phyloP scores from a whole-genome alignment of 2,329 filamentous ascomycete genomes.

The Xylaria sp. region DNA sequence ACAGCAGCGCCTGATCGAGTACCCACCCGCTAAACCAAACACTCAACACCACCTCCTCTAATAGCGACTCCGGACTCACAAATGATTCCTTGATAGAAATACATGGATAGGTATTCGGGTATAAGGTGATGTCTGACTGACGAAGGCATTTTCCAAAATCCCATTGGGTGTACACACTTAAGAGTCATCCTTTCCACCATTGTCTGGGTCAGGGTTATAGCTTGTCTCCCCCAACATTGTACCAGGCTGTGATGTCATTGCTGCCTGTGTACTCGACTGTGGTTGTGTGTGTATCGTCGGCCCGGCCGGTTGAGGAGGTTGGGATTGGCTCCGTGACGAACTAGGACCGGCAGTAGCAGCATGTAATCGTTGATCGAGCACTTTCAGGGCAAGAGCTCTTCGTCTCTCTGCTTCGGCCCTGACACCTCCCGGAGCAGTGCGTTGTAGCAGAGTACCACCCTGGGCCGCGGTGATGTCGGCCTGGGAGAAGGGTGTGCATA shows the following conservation, averaged over 20 bases:
- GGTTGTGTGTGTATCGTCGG: conserved; percentile 62
- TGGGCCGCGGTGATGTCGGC: conserved; percentile 77
- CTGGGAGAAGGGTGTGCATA: conserved; percentile 84
- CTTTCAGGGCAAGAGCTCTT: conserved; percentile 85
- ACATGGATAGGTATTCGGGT: conserved; percentile 28
- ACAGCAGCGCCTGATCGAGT: neutral
- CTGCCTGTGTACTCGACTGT: conserved; percentile 57
- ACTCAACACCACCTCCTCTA: conserved; percentile 22
- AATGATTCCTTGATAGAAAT: conserved; percentile 30
- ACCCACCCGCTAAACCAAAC: conserved; percentile 18
- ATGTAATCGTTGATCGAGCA: conserved; percentile 87
- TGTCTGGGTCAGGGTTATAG: conserved; percentile 67
- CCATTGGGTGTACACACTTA: conserved; percentile 12
- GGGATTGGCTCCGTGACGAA: conserved; percentile 42
- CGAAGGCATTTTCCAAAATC: neutral
- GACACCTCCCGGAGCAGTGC: conserved; percentile 66
- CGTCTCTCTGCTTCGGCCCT: conserved; percentile 90
- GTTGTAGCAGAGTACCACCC: conserved; percentile 62
- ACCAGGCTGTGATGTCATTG: conserved; percentile 58
- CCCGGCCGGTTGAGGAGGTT: conserved; percentile 50
- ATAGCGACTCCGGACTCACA: conserved; percentile 30
- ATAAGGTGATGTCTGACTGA: conserved; percentile 8
- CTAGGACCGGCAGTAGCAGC: conserved; percentile 65
- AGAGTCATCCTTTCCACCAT: conserved; percentile 38
- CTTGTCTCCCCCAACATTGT: conserved; percentile 69